Evolutionary conservation across 306 rosid species (phyloP).

Genomic region (Quercus wislizeni): DNA sequence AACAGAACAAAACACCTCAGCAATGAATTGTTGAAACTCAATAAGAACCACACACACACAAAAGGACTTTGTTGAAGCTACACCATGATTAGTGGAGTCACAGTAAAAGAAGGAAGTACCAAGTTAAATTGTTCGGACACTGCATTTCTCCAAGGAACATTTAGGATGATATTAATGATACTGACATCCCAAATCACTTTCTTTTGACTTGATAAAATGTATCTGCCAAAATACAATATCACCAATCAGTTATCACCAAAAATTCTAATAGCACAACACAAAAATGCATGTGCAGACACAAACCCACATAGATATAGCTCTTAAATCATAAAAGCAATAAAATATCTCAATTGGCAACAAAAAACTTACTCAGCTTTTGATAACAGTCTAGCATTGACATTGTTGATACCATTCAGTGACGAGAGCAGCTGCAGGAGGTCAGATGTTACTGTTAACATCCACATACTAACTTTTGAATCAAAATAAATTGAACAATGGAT

Average conservation of each 20-base stretch:
- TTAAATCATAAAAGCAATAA: not conserved
- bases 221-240: conserved; percentile 44
- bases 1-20: not conserved
- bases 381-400: conserved; percentile 51
- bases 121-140: conserved; percentile 40
- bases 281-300: not conserved
- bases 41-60: not conserved
- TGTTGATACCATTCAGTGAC: conserved; percentile 66
- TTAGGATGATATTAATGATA: conserved; percentile 42
- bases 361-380: conserved; percentile 80
- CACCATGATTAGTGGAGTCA: not conserved
- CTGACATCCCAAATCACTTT: conserved; percentile 76
- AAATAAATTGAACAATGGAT: not conserved
- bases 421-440: conserved; percentile 58
- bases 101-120: conserved; percentile 47
- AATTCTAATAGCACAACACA: not conserved
- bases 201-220: conserved; percentile 50
- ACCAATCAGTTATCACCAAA: not conserved
- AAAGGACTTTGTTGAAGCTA: not conserved
- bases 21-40: not conserved
- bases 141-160: conserved; percentile 61
- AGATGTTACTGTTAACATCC: conserved; percentile 8
- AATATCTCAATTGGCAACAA: conserved; percentile 20
- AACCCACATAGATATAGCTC: not conserved
- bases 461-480: not conserved